Base-by-base conservation (phyloP, 2,329 filamentous ascomycete species). In the Colletotrichum sp. region DNA sequence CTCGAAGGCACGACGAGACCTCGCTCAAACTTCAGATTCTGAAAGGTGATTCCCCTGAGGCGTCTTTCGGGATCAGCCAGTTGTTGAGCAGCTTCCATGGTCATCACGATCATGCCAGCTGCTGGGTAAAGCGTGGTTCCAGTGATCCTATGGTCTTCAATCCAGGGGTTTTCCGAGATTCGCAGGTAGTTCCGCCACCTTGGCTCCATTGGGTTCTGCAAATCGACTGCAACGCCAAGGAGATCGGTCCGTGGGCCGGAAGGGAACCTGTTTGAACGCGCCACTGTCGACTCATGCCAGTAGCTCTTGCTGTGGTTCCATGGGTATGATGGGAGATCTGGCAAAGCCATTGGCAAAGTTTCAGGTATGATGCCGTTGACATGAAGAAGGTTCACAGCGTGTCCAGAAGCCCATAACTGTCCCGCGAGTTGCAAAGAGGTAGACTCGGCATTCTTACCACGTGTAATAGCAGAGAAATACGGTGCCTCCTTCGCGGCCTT, bases 81-180 rank as follows among this genome's bases (percentile, higher is more conserved):
- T 13, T 34, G 44, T 5, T 22, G 52, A 2, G 77, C 71, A 8
- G 74, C 78, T 30, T 79, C 79, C 13, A 78, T 62, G 6, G 67
- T 74, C 75, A 85, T 81, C 13, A 83, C 82, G 5, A 83, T 79
- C 34, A 80, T 79, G 34, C 84, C 85, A 10, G 82, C 81, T 9
- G 82, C 84, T 68, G 86, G 83, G 67, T 84, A 85, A 76, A 87
- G 84, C 70, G 84, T 83, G 28, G 86, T 82, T 73, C 82, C 86
- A 67, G 87, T 84, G 79, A 89, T 86, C 18, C 80, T 79, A 79
- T 89, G 89, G 76, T 89, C 87, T 71, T 86, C 80, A 16, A 87
- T 84, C 75, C 89, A 89, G 9, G 89, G 84, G 16, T 86, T 74
- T 39, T 87, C 83, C 7, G 81, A 79, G 2, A 84, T 73, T 0